These are phyloP conservation scores for Neohortaea acidophila DNA, from an alignment of 495 filamentous ascomycete genomes.

Conservation along the genomic window DNA sequence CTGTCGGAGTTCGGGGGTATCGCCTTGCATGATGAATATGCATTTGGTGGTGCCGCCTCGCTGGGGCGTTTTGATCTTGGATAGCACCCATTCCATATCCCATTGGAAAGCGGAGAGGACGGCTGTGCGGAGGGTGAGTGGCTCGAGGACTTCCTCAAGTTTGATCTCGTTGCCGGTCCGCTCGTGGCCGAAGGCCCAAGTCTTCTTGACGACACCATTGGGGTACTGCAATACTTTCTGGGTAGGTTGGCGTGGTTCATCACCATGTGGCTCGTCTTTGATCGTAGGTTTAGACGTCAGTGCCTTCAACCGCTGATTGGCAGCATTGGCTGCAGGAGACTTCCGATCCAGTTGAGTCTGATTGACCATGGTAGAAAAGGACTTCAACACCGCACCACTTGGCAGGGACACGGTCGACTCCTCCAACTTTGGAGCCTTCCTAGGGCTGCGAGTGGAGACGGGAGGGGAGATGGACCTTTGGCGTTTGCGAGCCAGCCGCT, in stretches of 20 bases:
- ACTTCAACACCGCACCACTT: conserved; percentile 10
- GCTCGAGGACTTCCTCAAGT: conserved; percentile 78
- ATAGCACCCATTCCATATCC: conserved; percentile 59
- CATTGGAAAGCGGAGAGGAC: conserved; percentile 78
- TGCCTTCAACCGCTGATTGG: conserved; percentile 4
- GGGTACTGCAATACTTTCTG: conserved; percentile 44
- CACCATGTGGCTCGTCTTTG: not conserved
- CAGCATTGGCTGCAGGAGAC: conserved; percentile 10
- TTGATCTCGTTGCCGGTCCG: conserved; percentile 58
- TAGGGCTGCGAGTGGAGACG: conserved; percentile 12
- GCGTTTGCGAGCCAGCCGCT: conserved; percentile 40
- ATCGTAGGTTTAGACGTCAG: not conserved
- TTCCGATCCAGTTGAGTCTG: conserved; percentile 10
- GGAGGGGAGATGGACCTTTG: conserved; percentile 30
- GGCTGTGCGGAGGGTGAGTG: conserved; percentile 51
- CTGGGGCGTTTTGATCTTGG: conserved; percentile 37
- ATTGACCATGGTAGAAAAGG: conserved; percentile 9
- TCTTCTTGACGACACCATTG: conserved; percentile 64
- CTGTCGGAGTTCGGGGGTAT: conserved; percentile 26
- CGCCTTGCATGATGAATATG: conserved; percentile 55
- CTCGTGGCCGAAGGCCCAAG: conserved; percentile 45
- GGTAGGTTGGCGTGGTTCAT: not conserved
- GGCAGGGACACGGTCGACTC: conserved; percentile 15
- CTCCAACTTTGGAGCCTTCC: conserved; percentile 13
- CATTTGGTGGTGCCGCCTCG: conserved; percentile 35